Conservation (phyloP, 2,329 filamentous ascomycete genomes). For the Graphiopsis chlorocephala region DNA sequence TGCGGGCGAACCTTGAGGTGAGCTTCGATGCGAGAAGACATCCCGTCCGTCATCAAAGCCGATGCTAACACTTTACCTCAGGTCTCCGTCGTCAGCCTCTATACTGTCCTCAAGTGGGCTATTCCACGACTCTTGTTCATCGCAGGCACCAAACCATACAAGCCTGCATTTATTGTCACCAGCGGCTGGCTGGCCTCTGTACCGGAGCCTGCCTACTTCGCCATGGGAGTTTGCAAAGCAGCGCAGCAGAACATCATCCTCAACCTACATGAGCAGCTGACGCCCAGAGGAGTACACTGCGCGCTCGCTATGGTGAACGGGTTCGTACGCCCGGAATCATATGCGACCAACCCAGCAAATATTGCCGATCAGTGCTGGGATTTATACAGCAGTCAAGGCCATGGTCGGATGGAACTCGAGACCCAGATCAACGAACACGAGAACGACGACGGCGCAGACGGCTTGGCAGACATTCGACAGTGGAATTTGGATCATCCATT, state of each 20-base stretch:
- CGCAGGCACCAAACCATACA: slow-evolving; percentile 27
- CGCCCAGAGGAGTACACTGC: slow-evolving; percentile 42
- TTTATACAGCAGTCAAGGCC: slow-evolving; percentile 33
- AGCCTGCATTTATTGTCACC: slow-evolving; percentile 49
- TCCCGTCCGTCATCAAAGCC: neutral
- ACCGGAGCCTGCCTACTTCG: slow-evolving; percentile 48
- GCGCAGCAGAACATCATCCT: slow-evolving; percentile 50
- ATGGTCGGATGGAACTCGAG: neutral
- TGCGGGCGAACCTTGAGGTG: slow-evolving; percentile 1
- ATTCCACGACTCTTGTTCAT: slow-evolving; percentile 40
- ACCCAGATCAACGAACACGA: neutral
- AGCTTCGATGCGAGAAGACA: neutral
- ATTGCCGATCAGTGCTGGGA: slow-evolving; percentile 46
- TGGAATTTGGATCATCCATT: neutral
- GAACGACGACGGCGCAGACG: neutral
- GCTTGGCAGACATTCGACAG: neutral
- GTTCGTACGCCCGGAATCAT: slow-evolving; percentile 37
- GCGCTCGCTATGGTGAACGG: slow-evolving; percentile 47
- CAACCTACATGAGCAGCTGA: slow-evolving; percentile 42
- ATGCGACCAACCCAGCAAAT: slow-evolving; percentile 41
- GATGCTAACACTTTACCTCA: neutral
- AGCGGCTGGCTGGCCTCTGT: slow-evolving; percentile 44
- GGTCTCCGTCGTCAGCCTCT: slow-evolving; percentile 47
- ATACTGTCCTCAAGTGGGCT: slow-evolving; percentile 44
- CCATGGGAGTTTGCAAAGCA: slow-evolving; percentile 49